Base-by-base conservation (phyloP, 257 asterid genomes). In the Solanum dulcamara region DNA sequence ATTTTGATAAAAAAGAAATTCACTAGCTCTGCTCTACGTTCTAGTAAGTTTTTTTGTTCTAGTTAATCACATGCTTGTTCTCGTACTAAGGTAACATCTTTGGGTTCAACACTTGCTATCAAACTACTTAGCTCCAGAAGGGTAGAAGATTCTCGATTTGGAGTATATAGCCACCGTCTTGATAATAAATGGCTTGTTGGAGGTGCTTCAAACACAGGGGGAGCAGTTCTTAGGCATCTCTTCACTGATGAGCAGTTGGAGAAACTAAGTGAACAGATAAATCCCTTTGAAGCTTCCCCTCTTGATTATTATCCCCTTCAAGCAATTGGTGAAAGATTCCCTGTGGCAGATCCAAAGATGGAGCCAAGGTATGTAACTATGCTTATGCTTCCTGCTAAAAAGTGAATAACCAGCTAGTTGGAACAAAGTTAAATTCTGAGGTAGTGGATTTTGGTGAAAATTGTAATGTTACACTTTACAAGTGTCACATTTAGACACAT, bases 171-270 rank as follows among this genome's bases (percentile, higher is more conserved):
- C 83, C 99, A 96, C 55, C 93, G 98, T 33, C 99, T 96, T 51
- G 94, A 94, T 11, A 96, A 96, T 84, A 93, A 92, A 89, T 96
- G 99, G 99, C 99, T 96, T 14, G 98, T 96, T 55, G 98, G 99
- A 72, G 99, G 99, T 81, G 99, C 99, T 72, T 96, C 99, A 85
- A 96, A 96, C 88, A 94, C 99, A 17, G 99, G 99, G 33, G 99
- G 99, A 84, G 97, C 96, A 83, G 98, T 94, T 84, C 96, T 96
- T 46, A 92, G 97, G 90, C 90, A 92, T 88, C 68, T 93, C 32
- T 96, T 96, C 87, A 91, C 95, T 0, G 98, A 96, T 83, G 95
- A 93, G 67, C 93, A 96, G 88, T 87, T 96, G 67, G 85, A 85
- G 91, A 91, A 90, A 87, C 89, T 96, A 81, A 96, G 99, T 51